Evolutionary conservation across 352 stramenopile species (phyloP).

Genomic region (Globisporangium cylindrosporum): DNA sequence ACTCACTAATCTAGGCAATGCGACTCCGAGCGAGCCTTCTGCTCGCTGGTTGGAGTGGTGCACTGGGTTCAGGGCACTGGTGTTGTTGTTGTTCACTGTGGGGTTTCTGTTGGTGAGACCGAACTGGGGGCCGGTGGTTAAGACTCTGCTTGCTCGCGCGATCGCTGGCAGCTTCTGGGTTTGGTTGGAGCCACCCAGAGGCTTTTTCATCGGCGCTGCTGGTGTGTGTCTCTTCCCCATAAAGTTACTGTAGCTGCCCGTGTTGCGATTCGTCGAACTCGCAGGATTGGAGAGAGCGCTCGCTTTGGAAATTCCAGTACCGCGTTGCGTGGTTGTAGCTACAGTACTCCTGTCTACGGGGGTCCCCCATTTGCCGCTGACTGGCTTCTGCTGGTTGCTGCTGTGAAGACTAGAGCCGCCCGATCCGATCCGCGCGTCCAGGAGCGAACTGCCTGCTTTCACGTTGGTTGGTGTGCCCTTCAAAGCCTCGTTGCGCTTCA

Average conservation of each 20-base stretch:
- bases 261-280: neutral
- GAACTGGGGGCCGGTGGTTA: constrained; percentile 3
- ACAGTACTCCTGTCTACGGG: neutral
- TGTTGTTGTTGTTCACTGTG: neutral
- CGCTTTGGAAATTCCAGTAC: neutral
- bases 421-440: constrained; percentile 5
- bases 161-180: constrained; percentile 17
- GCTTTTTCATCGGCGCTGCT: constrained; percentile 4
- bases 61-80: neutral
- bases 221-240: neutral
- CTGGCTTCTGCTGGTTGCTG: neutral
- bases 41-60: constrained; percentile 5
- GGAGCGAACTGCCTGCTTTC: constrained; percentile 20
- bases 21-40: constrained; percentile 13
- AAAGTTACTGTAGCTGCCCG: neutral
- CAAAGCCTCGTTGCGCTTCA: constrained; percentile 51
- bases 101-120: constrained; percentile 12
- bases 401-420: constrained; percentile 12
- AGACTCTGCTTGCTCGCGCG: neutral
- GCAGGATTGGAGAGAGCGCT: constrained; percentile 1
- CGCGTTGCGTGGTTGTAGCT: neutral
- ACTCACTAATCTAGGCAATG: constrained; percentile 32
- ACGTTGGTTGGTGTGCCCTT: constrained; percentile 30
- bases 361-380: constrained; percentile 6
- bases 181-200: neutral